These are phyloP conservation scores for Alternaria angustiovoidea DNA, from an alignment of 2,329 filamentous ascomycete species.

Conservation along the genomic window DNA sequence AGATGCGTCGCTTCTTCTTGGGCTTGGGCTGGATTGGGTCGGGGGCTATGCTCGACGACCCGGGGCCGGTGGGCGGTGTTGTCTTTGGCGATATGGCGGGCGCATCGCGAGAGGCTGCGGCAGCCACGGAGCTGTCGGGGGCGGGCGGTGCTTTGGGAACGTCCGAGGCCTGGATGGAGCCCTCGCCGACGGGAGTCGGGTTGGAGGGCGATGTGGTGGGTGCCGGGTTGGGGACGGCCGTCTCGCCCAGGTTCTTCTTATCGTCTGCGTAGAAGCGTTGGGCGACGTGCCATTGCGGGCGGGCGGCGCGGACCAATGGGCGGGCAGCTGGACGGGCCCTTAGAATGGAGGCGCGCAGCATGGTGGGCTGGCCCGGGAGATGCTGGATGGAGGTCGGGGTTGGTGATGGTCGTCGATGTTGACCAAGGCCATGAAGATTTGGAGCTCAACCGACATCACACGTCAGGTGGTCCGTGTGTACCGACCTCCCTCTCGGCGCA, in stretches of 20 bases:
- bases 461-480: slow-evolving; percentile 10
- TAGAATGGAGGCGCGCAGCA: slow-evolving; percentile 65
- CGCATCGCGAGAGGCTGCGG: slow-evolving; percentile 31
- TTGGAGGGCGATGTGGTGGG: slow-evolving; percentile 36
- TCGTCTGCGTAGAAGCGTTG: slow-evolving; percentile 62
- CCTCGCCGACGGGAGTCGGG: slow-evolving; percentile 20
- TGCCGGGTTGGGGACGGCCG: slow-evolving; percentile 48
- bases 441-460: slow-evolving; percentile 16
- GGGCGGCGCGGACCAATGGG: slow-evolving; percentile 42
- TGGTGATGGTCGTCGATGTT: slow-evolving; percentile 22
- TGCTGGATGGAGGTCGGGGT: slow-evolving; percentile 16
- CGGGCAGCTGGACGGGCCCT: slow-evolving; percentile 56
- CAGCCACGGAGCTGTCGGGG: slow-evolving; percentile 48
- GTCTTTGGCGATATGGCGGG: slow-evolving; percentile 44
- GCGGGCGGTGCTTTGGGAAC: slow-evolving; percentile 58
- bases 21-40: slow-evolving; percentile 56
- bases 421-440: slow-evolving; percentile 26
- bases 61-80: slow-evolving; percentile 53
- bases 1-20: slow-evolving; percentile 74
- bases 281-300: slow-evolving; percentile 48
- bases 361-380: slow-evolving; percentile 55
- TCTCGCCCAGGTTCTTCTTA: slow-evolving; percentile 51
- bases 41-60: slow-evolving; percentile 53
- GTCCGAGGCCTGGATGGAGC: slow-evolving; percentile 60
- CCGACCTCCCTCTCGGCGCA: neutral